These are phyloP conservation scores for Aspergillus texensis DNA, from an alignment of 2,329 filamentous ascomycete species.

Conservation along the genomic window DNA sequence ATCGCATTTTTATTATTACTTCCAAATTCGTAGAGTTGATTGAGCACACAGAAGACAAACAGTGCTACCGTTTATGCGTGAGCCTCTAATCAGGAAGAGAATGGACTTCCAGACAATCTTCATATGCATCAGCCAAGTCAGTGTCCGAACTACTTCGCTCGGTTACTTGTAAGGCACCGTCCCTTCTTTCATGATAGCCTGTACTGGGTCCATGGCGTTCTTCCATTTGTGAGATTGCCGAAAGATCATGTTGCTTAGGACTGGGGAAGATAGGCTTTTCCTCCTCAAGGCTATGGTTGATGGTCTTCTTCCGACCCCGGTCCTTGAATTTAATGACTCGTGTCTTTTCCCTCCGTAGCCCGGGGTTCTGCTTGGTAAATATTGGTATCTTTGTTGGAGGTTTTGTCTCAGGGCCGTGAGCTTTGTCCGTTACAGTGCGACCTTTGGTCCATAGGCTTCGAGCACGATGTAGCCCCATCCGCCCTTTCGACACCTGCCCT, in stretches of 20 bases:
- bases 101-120: conserved; percentile 30
- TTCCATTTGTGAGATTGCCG: not conserved
- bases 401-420: conserved; percentile 16
- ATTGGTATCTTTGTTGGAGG: conserved; percentile 8
- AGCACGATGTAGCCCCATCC: conserved; percentile 15
- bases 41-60: not conserved
- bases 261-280: conserved; percentile 1
- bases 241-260: not conserved
- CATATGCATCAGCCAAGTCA: conserved; percentile 27
- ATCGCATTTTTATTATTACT: not conserved
- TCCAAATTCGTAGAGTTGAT: not conserved
- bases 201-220: not conserved
- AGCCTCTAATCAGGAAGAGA: conserved; percentile 23
- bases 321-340: conserved; percentile 16
- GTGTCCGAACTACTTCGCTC: conserved; percentile 21
- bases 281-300: conserved; percentile 4
- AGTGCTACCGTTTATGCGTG: not conserved
- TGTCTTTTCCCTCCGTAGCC: conserved; percentile 15
- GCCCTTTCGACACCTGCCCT: conserved; percentile 11
- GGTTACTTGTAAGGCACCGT: not conserved
- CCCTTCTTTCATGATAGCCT: not conserved
- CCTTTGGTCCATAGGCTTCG: conserved; percentile 16
- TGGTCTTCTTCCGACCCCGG: conserved; percentile 8
- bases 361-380: conserved; percentile 11
- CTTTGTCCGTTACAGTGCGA: conserved; percentile 15